These are phyloP conservation scores for Brassica hybrid DNA, from an alignment of 441 rosid genomes.

Conservation along the genomic window DNA sequence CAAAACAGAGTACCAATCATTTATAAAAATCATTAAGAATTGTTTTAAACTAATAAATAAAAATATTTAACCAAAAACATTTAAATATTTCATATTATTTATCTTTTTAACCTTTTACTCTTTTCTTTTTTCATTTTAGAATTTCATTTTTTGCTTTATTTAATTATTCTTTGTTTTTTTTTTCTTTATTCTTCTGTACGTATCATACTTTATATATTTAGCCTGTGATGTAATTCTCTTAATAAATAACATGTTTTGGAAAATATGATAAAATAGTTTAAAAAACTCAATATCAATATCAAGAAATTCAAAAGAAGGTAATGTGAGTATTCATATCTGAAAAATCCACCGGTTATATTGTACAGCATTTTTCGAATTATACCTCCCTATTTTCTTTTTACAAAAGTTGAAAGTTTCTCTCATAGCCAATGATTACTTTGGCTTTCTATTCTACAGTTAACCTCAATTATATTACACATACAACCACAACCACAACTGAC, in stretches of 20 bases:
- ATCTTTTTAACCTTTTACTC: conserved; percentile 8
- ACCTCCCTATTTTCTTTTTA: conserved; percentile 29
- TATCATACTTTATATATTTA: conserved; percentile 4
- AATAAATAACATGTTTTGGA: neutral
- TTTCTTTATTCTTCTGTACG: conserved; percentile 21
- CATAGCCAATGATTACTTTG: conserved; percentile 29
- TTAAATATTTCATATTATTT: neutral
- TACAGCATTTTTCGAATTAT: conserved; percentile 30
- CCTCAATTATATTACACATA: conserved; percentile 23
- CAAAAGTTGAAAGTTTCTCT: conserved; percentile 25
- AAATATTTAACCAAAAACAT: neutral
- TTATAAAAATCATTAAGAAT: too few species aligned
- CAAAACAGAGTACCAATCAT: too few species aligned
- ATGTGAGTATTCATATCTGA: neutral
- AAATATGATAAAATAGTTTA: neutral
- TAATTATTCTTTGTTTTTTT: conserved; percentile 30
- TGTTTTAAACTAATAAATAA: too few species aligned
- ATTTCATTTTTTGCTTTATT: neutral
- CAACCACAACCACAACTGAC: conserved; percentile 11
- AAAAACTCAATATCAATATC: conserved; percentile 9
- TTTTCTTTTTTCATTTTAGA: neutral
- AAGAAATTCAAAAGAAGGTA: conserved; percentile 16
- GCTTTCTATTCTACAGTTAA: conserved; percentile 21
- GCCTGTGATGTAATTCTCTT: conserved; percentile 23
- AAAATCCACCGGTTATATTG: conserved; percentile 15